Conservation (phyloP, 1,284 basidiomycete genomes). For the Tetrapyrgos nigripes region DNA sequence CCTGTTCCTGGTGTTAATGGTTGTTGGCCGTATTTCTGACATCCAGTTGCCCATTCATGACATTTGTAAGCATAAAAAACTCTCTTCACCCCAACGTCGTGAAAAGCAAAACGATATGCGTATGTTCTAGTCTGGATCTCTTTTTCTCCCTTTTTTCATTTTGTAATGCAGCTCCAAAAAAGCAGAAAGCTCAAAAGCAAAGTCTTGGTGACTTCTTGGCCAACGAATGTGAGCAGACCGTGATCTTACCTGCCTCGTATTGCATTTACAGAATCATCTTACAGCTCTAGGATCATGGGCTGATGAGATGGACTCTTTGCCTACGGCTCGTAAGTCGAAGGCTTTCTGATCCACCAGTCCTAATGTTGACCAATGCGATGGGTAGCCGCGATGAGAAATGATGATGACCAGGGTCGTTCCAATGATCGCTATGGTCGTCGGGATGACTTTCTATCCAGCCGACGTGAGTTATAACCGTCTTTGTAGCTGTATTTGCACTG, state of each 20-base stretch:
- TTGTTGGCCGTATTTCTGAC: no score
- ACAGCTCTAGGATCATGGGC: conserved; percentile 91
- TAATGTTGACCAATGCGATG: conserved; percentile 22
- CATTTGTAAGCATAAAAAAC: neutral
- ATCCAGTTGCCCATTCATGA: no score
- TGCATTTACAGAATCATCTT: neutral
- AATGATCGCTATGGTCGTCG: conserved; percentile 60
- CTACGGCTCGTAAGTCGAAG: conserved; percentile 81
- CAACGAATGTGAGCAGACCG: neutral
- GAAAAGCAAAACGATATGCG: neutral
- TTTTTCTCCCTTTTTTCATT: neutral
- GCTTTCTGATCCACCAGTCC: conserved; percentile 14
- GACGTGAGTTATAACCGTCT: conserved; percentile 51
- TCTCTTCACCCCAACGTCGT: neutral
- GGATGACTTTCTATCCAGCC: conserved; percentile 68
- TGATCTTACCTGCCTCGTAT: neutral
- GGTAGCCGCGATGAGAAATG: conserved; percentile 65
- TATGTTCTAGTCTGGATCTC: neutral
- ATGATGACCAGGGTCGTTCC: conserved; percentile 57
- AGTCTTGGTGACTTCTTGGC: neutral
- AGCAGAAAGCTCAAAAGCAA: neutral
- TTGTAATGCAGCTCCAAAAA: neutral
- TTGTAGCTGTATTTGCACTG: neutral
- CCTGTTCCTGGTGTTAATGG: no score
- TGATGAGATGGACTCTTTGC: conserved; percentile 93